A percentile compares a stretch with the other conserved stretches of the same genome.
Evolutionary conservation across 345 rosid species (phyloP).

Genomic region (Hypericum androsaemum): DNA sequence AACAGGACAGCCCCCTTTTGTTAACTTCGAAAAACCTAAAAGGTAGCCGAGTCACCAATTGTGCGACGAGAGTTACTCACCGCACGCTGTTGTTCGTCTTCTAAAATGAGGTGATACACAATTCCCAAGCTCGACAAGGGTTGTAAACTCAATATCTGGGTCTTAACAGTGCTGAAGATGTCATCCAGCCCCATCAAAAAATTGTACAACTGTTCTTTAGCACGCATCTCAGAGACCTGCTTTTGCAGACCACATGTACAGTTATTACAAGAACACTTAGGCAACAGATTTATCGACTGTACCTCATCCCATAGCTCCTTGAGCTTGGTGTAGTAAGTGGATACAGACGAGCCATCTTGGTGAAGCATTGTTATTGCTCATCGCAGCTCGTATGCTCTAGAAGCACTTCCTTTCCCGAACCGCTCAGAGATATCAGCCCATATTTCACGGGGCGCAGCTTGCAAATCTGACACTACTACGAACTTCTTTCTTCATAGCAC

Average conservation of each 20-base stretch:
- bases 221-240: no score
- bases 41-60: no score
- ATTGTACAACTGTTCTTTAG: no score
- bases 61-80: no score
- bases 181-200: not conserved
- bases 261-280: not conserved
- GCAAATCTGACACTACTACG: no score
- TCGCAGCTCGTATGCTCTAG: not conserved
- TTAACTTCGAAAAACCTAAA: no score
- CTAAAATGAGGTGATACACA: not conserved
- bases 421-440: not conserved
- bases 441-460: no score
- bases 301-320: not conserved
- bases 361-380: not conserved
- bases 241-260: not conserved
- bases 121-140: not conserved
- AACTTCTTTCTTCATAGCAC: not conserved
- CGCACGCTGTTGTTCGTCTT: constrained; percentile 3
- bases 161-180: not conserved
- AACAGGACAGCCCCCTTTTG: no score
- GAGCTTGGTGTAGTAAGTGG: not conserved
- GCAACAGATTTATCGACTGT: not conserved
- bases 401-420: not conserved
- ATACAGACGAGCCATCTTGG: not conserved
- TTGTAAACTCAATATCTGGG: not conserved